phyloP scores from a whole-genome alignment of 768 basidiomycete genomes.

The Holtermanniella nyarrowii region DNA sequence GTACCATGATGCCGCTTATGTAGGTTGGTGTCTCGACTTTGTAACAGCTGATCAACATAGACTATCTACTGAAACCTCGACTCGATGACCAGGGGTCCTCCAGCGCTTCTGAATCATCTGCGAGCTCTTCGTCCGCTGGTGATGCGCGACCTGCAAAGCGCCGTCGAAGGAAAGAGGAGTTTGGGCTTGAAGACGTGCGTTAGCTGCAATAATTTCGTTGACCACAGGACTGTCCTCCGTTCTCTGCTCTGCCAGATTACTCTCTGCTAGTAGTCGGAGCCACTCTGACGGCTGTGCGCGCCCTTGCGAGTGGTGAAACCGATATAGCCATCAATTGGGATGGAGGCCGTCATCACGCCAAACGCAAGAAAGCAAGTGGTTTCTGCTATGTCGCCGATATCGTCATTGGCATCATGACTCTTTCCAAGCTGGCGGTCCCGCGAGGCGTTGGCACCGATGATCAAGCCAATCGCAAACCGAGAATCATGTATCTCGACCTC shows the following conservation, averaged over 20 bases:
- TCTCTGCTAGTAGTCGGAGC: conserved; percentile 64
- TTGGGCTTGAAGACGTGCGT: background rate
- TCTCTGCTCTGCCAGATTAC: conserved; percentile 59
- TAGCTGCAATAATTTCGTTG: conserved; percentile 1
- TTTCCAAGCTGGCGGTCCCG: conserved; percentile 38
- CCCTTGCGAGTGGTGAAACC: conserved; percentile 44
- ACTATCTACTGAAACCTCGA: no score
- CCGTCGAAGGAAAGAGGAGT: background rate
- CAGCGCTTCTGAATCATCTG: background rate
- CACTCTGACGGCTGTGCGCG: conserved; percentile 59
- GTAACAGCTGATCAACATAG: background rate
- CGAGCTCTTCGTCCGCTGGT: background rate
- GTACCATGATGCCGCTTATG: conserved; percentile 65
- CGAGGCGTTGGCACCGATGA: conserved; percentile 27
- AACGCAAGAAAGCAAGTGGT: conserved; percentile 65
- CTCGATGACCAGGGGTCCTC: no score
- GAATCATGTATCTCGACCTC: conserved; percentile 82
- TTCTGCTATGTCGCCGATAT: conserved; percentile 94
- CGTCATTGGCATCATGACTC: conserved; percentile 64
- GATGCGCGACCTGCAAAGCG: no score
- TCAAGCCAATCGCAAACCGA: conserved; percentile 24
- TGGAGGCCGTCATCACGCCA: conserved; percentile 84
- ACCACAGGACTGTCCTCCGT: conserved; percentile 75
- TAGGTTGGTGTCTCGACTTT: conserved; percentile 45
- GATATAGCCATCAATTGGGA: conserved; percentile 79